These are phyloP conservation scores for Brassica incana DNA, from an alignment of 345 rosid species.

Conservation along the genomic window DNA sequence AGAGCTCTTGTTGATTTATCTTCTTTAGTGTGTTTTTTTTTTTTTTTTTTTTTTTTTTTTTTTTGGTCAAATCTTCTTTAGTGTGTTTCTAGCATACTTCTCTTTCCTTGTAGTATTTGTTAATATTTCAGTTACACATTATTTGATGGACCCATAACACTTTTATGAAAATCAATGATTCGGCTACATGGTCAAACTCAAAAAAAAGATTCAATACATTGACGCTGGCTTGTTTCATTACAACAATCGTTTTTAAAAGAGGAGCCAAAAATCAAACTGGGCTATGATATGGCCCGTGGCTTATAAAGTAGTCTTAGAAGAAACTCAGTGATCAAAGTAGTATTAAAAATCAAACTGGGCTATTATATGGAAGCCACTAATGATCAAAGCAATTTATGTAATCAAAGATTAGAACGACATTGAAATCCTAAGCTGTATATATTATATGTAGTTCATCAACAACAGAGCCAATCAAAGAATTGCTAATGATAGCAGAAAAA, in stretches of 20 bases:
- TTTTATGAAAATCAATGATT: constrained; percentile 7
- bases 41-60: no score
- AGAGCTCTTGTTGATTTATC: constrained; percentile 9
- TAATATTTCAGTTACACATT: not conserved
- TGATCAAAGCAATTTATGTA: constrained; percentile 23
- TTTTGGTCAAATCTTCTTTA: no score
- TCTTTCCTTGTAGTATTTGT: constrained; percentile 7
- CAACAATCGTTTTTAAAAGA: not conserved
- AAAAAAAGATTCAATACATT: not conserved
- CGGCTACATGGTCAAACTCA: constrained; percentile 10
- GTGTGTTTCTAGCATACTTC: not conserved
- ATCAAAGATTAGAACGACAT: constrained; percentile 3
- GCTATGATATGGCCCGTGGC: not conserved
- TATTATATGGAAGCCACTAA: not conserved
- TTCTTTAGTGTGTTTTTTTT: constrained; percentile 7
- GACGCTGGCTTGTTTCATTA: not conserved
- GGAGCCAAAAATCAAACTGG: not conserved
- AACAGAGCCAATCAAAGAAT: constrained; percentile 36
- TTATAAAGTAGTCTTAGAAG: not conserved
- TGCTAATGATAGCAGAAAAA: constrained; percentile 22
- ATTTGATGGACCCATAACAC: constrained; percentile 10
- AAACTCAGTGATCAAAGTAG: not conserved
- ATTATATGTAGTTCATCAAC: not conserved
- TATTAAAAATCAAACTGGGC: no score
- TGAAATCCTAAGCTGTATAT: constrained; percentile 23